Evolutionary conservation across 2,329 filamentous ascomycete species (phyloP).

Genomic region (Karstenula rhodostoma): DNA sequence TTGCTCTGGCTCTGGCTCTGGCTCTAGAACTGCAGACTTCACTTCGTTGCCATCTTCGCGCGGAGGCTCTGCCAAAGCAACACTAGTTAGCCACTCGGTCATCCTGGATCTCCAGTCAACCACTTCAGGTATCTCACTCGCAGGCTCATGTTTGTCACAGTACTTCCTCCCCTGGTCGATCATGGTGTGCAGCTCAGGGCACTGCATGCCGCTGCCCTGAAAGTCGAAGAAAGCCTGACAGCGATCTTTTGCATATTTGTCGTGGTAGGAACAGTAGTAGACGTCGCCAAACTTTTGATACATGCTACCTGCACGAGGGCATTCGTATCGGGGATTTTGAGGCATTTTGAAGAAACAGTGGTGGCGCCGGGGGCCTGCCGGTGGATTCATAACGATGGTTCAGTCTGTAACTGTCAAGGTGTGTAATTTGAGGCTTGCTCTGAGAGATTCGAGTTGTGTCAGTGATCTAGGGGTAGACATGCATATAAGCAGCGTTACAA

Average conservation of each 20-base stretch:
- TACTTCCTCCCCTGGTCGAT: slow-evolving; percentile 14
- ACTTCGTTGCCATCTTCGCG: background rate
- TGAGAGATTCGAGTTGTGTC: background rate
- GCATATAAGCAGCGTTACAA: background rate
- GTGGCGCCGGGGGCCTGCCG: background rate
- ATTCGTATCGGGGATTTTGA: slow-evolving; percentile 22
- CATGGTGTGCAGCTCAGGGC: slow-evolving; percentile 10
- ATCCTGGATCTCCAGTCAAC: background rate
- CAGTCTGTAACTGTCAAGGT: background rate
- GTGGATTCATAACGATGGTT: background rate
- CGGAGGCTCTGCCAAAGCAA: background rate
- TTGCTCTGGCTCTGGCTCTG: background rate
- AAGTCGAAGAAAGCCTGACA: slow-evolving; percentile 20
- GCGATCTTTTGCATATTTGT: slow-evolving; percentile 16
- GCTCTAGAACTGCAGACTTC: background rate
- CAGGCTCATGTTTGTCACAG: slow-evolving; percentile 16
- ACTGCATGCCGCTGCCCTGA: slow-evolving; percentile 19
- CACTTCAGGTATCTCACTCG: background rate
- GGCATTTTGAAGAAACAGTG: slow-evolving; percentile 25
- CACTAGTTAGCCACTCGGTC: background rate
- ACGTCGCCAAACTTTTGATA: slow-evolving; percentile 7
- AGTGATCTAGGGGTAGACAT: background rate
- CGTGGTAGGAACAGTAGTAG: slow-evolving; percentile 24
- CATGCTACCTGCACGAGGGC: slow-evolving; percentile 18
- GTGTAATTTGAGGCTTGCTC: background rate